Conservation (phyloP, 2,329 filamentous ascomycete genomes). For the Aureobasidium sp. region DNA sequence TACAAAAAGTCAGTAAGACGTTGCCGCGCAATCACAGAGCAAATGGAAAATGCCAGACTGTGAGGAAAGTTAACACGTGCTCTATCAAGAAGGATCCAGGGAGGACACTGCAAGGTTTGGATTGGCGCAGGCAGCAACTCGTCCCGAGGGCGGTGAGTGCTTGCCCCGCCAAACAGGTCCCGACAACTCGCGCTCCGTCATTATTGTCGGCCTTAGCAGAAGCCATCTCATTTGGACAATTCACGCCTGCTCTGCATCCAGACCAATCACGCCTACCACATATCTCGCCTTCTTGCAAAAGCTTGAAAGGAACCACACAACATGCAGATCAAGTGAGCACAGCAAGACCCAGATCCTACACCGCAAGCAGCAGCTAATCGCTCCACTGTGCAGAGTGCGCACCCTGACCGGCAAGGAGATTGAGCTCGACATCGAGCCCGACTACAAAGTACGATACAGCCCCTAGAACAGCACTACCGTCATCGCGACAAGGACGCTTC, state of each 20-base stretch:
- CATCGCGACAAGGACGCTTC: background rate
- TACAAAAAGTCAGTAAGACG: background rate
- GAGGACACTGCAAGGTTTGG: background rate
- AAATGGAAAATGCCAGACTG: background rate
- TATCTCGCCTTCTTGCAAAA: background rate
- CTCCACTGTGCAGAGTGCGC: slow-evolving; percentile 61
- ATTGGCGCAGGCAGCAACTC: background rate
- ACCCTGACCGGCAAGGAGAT: slow-evolving; percentile 98
- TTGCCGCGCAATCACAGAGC: background rate
- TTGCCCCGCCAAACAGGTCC: slow-evolving; percentile 8
- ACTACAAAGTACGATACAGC: slow-evolving; percentile 68
- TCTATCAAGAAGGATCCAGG: background rate
- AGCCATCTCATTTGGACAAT: background rate
- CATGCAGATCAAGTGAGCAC: slow-evolving; percentile 21
- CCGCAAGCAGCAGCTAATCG: slow-evolving; percentile 9
- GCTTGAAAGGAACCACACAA: background rate
- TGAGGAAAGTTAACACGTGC: background rate
- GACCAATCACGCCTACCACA: background rate
- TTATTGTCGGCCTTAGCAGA: background rate
- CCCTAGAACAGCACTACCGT: no score
- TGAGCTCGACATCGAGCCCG: slow-evolving; percentile 90
- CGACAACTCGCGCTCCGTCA: slow-evolving; percentile 8
- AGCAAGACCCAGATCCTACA: background rate
- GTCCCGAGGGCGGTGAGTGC: slow-evolving; percentile 11
- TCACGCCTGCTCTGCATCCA: background rate